These are phyloP conservation scores for Samsoniella hepiali DNA, from an alignment of 2,329 filamentous ascomycete species.

Conservation along the genomic window DNA sequence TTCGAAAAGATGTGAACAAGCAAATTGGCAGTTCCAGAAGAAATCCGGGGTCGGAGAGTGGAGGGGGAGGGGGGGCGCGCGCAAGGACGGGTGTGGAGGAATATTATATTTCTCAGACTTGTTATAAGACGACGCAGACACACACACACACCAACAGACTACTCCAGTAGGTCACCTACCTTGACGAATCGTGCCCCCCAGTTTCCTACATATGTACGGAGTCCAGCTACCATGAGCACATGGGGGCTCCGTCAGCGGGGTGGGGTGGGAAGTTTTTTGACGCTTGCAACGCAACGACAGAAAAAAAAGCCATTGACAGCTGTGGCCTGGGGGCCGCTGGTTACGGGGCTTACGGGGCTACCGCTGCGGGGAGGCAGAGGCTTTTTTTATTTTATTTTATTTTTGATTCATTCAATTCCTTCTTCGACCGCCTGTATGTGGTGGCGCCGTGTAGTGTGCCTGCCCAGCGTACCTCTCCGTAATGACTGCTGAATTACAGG, in stretches of 20 bases:
- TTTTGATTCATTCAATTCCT: neutral
- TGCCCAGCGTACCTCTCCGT: too few relatives aligned
- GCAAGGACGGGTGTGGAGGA: constrained; percentile 27
- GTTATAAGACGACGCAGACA: neutral
- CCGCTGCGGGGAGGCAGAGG: neutral
- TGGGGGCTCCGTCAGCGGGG: neutral
- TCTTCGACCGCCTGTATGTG: too few relatives aligned
- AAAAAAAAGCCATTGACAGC: neutral
- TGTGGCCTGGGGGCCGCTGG: neutral
- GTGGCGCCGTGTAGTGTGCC: too few relatives aligned
- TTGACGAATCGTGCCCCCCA: neutral
- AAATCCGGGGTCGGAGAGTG: constrained; percentile 31
- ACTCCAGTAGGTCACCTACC: neutral
- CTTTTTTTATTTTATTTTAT: neutral
- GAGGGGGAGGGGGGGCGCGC: constrained; percentile 12
- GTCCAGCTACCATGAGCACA: neutral
- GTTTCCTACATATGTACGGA: neutral
- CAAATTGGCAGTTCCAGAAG: neutral
- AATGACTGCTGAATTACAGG: too few relatives aligned
- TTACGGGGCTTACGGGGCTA: neutral
- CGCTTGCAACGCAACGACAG: neutral
- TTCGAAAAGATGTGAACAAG: neutral
- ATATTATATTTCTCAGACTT: constrained; percentile 29
- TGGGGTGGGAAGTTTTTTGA: neutral
- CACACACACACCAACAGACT: constrained; percentile 1